phyloP scores from a whole-genome alignment of 371 early-diverging fungal genomes.

The Smittium mucronatum region DNA sequence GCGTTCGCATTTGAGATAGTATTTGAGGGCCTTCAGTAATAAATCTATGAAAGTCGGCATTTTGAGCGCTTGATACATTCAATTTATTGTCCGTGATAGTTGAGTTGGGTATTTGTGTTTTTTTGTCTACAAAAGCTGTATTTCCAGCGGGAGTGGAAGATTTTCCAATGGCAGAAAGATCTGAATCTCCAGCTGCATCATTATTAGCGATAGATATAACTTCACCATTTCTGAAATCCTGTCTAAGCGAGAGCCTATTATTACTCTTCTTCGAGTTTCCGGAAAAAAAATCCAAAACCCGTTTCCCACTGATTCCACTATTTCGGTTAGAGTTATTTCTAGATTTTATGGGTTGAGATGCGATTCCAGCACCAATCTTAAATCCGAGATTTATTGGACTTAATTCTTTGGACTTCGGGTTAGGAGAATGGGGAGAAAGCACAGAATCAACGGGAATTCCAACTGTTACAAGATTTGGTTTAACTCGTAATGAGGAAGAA shows the following conservation, averaged over 20 bases:
- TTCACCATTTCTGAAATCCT: neutral
- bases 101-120: conserved; percentile 25
- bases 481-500: too few species aligned
- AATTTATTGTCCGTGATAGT: conserved; percentile 14
- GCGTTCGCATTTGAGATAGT: conserved; percentile 45
- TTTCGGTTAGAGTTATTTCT: neutral
- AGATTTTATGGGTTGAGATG: neutral
- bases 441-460: too few species aligned
- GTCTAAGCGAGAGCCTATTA: neutral
- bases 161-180: neutral
- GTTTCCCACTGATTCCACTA: neutral
- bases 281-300: neutral
- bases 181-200: neutral
- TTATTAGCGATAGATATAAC: neutral
- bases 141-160: too few species aligned
- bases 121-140: too few species aligned
- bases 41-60: conserved; percentile 18
- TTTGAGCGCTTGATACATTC: neutral
- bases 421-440: too few species aligned
- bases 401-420: too few species aligned
- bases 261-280: neutral
- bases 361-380: conserved; percentile 9
- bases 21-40: conserved; percentile 30
- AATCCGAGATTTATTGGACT: conserved; percentile 11
- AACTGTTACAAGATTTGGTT: too few species aligned